A percentile compares a stretch with the other conserved stretches of the same genome.
phyloP scores from a whole-genome alignment of 306 rosid genomes.

The Fragaria nilgerrensis region DNA sequence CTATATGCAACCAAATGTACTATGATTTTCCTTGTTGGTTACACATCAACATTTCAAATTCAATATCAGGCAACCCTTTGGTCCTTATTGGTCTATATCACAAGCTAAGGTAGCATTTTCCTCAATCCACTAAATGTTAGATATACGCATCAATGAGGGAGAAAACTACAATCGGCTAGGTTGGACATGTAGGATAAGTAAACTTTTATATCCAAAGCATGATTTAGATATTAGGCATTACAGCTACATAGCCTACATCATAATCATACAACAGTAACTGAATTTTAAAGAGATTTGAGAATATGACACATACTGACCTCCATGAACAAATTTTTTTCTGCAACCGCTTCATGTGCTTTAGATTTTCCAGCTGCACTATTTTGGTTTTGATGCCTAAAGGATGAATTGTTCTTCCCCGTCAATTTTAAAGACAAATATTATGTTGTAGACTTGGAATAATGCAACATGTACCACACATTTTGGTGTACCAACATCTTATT shows the following conservation, averaged over 20 bases:
- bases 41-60: neutral
- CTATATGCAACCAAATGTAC: neutral
- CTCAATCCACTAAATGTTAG: neutral
- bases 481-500: neutral
- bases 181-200: neutral
- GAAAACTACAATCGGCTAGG: neutral
- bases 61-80: neutral
- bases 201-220: neutral
- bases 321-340: conserved; percentile 54
- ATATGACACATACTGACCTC: conserved; percentile 34
- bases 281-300: neutral
- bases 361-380: conserved; percentile 60
- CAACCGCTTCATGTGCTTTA: conserved; percentile 71
- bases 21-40: neutral
- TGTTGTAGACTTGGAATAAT: neutral
- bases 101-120: neutral
- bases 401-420: neutral
- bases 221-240: neutral
- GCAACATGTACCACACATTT: neutral
- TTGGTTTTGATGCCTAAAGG: conserved; percentile 55
- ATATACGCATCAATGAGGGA: neutral
- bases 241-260: neutral
- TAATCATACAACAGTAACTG: neutral
- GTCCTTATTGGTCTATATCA: neutral
- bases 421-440: neutral